Base-by-base conservation (phyloP, 2,329 filamentous ascomycete genomes). In the Eutypella sp. region DNA sequence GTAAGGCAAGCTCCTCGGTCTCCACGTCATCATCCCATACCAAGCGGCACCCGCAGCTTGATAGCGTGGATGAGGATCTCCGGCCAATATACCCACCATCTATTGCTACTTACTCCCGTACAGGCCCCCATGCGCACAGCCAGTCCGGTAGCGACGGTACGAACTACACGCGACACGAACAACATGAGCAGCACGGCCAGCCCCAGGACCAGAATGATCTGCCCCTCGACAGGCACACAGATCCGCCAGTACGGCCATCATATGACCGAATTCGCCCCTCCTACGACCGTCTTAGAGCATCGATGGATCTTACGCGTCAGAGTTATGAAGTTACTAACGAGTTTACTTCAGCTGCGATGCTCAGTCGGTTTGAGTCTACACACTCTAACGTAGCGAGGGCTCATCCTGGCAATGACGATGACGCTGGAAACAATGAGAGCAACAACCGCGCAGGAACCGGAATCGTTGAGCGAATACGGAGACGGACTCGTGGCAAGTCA, bases 101-200 rank as follows among this genome's bases (percentile, higher is more conserved):
- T 44, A 83, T 92, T 57, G 86, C 89, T 41, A 92, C 89, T 15
- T 78, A 81, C 39, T 82, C 81, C 38, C 48, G 59, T 19, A 54
- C 56, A 2, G 92, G 87, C 25, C 85, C 93, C 63, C 92, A 82
- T 52, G 74, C 90, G 54, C 84, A 85, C 42, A 93, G 88, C 58
- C 89, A 95, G 62, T 95, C 92, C 57, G 89, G 90, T 49, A 96
- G 91, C 68, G 91, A 96, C 66, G 92, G 89, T 50, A 96, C 93
- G 41, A 91, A 95, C 58, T 95, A 90, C 65, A 95, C 89, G 19
- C 72, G 76, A 41, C 79, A 81, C 56, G 78, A 82, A 50, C 70
- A 74, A 65, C 16, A 57, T 61, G 7, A 46, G 42, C 31, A 41
- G n/a, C 41, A 52, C 43, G 41, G 44, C 40, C 50, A 58, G 40